Base-by-base conservation (phyloP, 371 early-diverging fungal genomes). In the Circinella umbellata region DNA sequence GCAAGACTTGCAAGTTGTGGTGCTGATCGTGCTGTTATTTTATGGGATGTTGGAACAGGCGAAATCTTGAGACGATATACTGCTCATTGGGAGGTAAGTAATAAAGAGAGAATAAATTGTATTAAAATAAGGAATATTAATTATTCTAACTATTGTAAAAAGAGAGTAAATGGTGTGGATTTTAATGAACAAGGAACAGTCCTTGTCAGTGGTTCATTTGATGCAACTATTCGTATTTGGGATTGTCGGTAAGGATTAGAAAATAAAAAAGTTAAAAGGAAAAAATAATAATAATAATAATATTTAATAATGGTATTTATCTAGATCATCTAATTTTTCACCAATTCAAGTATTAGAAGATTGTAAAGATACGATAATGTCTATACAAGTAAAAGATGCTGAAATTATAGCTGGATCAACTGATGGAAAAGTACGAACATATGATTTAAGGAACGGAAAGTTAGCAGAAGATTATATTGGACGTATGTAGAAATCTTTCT, bases 341-440 rank as follows among this genome's bases (percentile, higher is more conserved):
- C 96, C 96, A 4, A 91, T 98, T 48, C 97, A 97, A 71, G 79
- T 92, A 1, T 73, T 97, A n/a, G 89, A 90, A 35, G 97, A 96
- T 14, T 89, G 93, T 61, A 94, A 93, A 73, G 98, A 98, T 70
- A 91, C 92, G 61, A 89, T 98, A 5, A 90, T 93, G 69, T 90
- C 93, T 1, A 80, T 98, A 13, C 84, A 86, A 47, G 75, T 96
- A 27, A 69, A 78, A 46, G 93, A 85, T 11, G 79, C 82, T 15
- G 91, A 95, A 76, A 89, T 98, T 39, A 73, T 96, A 67, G 84
- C 92, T 54, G 94, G 93, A 13, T 94, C 91, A 27, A 90, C 95
- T 3, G 97, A 97, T 75, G 96, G 96, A 0, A 82, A 80, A 46
- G 79, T 96, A 61, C 83, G 97, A 38, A 86, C 83, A 15, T 96